A percentile compares a stretch with the other conserved stretches of the same genome.
phyloP scores from a whole-genome alignment of 176 grass and related monocot species.

The Paspalum vaginatum region DNA sequence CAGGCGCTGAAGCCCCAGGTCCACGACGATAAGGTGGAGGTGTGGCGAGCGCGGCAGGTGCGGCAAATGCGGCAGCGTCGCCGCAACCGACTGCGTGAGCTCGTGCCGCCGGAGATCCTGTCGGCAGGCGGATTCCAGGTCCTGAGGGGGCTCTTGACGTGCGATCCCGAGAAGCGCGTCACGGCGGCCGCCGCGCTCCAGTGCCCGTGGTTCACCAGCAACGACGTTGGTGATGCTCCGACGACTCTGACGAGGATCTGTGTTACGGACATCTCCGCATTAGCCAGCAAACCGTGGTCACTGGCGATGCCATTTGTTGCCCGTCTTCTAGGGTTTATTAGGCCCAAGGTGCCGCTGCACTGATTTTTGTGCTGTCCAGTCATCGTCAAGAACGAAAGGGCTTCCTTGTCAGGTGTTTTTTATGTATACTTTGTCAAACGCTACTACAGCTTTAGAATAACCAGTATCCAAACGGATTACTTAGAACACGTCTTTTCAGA shows the following conservation, averaged over 20 bases:
- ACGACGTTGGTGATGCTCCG: neutral
- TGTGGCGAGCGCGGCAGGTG: neutral
- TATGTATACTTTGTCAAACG: no score
- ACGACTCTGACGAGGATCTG: neutral
- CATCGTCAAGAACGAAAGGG: no score
- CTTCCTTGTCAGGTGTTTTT: no score
- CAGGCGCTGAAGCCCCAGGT: neutral
- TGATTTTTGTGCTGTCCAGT: no score
- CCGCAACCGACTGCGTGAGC: neutral
- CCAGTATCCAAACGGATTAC: no score
- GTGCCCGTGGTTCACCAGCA: neutral
- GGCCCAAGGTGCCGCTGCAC: no score
- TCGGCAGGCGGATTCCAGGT: neutral
- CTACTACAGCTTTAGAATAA: no score
- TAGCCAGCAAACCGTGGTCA: neutral
- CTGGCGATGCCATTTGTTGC: neutral
- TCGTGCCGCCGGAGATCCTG: neutral
- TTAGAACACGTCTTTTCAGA: no score
- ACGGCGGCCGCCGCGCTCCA: neutral
- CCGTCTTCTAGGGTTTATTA: no score
- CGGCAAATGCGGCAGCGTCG: neutral
- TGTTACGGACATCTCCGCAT: neutral
- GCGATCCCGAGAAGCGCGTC: neutral
- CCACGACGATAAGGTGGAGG: neutral
- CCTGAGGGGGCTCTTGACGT: neutral